Conservation (phyloP, 306 rosid genomes). For the Gynostemma pentaphyllum region DNA sequence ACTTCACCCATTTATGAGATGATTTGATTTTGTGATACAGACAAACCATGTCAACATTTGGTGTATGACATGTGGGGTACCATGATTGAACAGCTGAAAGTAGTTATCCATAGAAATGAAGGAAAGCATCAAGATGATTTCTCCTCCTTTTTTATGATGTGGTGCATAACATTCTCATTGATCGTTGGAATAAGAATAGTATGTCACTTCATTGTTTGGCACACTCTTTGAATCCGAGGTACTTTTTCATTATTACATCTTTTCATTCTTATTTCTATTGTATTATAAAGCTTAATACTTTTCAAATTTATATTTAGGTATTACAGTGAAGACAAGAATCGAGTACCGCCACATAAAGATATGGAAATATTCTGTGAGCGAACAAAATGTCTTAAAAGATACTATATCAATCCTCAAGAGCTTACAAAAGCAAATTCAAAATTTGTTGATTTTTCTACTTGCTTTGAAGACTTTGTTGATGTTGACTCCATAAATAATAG, state of each 20-base stretch:
- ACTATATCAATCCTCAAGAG: too few relatives aligned
- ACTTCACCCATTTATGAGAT: neutral
- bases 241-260: neutral
- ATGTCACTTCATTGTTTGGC: neutral
- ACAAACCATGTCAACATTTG: neutral
- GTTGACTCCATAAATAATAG: neutral
- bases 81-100: neutral
- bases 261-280: neutral
- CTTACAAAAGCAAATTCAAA: too few relatives aligned
- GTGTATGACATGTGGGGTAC: constrained; percentile 6
- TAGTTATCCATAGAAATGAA: neutral
- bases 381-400: too few relatives aligned
- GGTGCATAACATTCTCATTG: too few relatives aligned
- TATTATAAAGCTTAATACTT: neutral
- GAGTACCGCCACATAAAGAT: too few relatives aligned
- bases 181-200: neutral
- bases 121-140: neutral
- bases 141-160: neutral
- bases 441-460: too few relatives aligned
- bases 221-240: too few relatives aligned
- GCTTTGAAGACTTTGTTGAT: too few relatives aligned
- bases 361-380: too few relatives aligned
- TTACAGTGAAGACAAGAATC: too few relatives aligned
- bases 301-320: too few relatives aligned
- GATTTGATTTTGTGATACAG: neutral